phyloP scores from a whole-genome alignment of 1,284 basidiomycete genomes.

The Leccinum laetum region DNA sequence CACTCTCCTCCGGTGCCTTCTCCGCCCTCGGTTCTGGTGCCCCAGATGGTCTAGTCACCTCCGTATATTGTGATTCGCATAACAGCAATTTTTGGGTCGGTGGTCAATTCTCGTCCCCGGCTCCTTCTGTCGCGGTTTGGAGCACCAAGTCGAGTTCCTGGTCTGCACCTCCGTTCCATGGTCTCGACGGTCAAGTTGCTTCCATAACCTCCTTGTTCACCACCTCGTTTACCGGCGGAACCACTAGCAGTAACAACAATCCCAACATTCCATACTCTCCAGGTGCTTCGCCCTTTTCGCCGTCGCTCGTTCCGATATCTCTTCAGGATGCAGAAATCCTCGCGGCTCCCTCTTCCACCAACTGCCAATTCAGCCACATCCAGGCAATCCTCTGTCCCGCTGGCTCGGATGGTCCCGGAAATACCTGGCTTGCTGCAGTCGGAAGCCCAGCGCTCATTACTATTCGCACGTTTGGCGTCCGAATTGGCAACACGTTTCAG shows the following conservation, averaged over 20 bases:
- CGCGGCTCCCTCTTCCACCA: slow-evolving; percentile 69
- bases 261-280: slow-evolving; percentile 75
- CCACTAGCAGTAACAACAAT: slow-evolving; percentile 63
- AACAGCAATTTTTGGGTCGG: slow-evolving; percentile 82
- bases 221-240: slow-evolving; percentile 66
- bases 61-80: slow-evolving; percentile 82
- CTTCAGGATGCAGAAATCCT: slow-evolving; percentile 66
- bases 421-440: slow-evolving; percentile 85
- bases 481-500: slow-evolving; percentile 90
- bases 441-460: slow-evolving; percentile 72
- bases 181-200: slow-evolving; percentile 70
- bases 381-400: slow-evolving; percentile 83
- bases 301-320: slow-evolving; percentile 88
- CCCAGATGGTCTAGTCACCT: slow-evolving; percentile 71
- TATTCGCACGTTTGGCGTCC: slow-evolving; percentile 79
- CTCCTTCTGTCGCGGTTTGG: slow-evolving; percentile 81
- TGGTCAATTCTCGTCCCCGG: slow-evolving; percentile 76
- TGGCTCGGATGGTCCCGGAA: slow-evolving; percentile 75
- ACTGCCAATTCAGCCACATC: slow-evolving; percentile 69
- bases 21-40: slow-evolving; percentile 58
- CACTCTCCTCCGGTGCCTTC: slow-evolving; percentile 57
- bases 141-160: slow-evolving; percentile 64
- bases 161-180: slow-evolving; percentile 80
- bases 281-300: slow-evolving; percentile 84
- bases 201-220: slow-evolving; percentile 86